Evolutionary conservation across 2,329 filamentous ascomycete genomes (phyloP).

Genomic region (Aspergillus sp.): DNA sequence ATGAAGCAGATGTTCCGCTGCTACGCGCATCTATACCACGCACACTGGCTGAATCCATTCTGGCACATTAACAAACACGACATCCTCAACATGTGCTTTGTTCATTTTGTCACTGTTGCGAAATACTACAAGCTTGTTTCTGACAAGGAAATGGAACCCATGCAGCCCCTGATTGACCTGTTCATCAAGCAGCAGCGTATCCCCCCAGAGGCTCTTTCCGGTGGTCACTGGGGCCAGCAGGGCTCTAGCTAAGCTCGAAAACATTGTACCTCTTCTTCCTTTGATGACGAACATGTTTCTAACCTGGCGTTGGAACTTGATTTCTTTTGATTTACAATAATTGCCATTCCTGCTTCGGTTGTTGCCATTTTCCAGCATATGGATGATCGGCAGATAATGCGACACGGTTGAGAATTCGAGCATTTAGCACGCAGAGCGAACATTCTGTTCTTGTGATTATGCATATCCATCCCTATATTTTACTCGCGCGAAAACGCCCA

Average conservation of each 20-base stretch:
- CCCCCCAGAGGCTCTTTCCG: conserved; percentile 60
- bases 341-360: conserved; percentile 7
- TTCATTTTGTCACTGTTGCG: conserved; percentile 77
- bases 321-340: conserved; percentile 21
- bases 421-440: conserved; percentile 39
- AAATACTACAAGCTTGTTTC: conserved; percentile 81
- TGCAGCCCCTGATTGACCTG: conserved; percentile 90
- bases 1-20: conserved; percentile 99
- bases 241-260: conserved; percentile 29
- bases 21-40: conserved; percentile 97
- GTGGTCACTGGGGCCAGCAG: conserved; percentile 45
- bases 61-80: conserved; percentile 72
- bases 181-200: conserved; percentile 89
- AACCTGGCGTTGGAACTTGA: conserved; percentile 35
- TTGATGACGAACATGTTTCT: conserved; percentile 28
- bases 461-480: conserved; percentile 15
- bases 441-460: conserved; percentile 21
- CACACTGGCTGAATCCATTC: conserved; percentile 83
- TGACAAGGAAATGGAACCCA: conserved; percentile 88
- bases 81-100: conserved; percentile 83
- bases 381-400: conserved; percentile 23
- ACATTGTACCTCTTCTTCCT: not conserved
- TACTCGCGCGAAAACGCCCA: not conserved
- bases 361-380: conserved; percentile 12
- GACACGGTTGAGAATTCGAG: conserved; percentile 27